phyloP scores from a whole-genome alignment of 768 basidiomycete species.

The Ephemerocybe angulata region DNA sequence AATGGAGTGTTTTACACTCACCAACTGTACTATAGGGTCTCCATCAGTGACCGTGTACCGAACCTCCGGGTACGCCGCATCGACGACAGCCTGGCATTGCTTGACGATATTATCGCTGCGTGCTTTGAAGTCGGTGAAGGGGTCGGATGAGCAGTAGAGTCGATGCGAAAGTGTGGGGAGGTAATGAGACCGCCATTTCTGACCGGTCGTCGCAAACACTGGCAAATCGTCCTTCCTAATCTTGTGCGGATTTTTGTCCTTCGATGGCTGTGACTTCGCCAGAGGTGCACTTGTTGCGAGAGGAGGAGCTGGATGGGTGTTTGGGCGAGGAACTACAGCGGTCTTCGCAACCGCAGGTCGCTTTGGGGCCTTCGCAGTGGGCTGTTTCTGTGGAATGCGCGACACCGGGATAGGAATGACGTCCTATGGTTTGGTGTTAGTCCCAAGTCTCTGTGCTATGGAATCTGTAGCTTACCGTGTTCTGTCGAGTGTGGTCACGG shows the following conservation, averaged over 20 bases:
- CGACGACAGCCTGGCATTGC: background rate
- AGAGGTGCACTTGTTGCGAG: too few species aligned
- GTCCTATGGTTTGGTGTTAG: too few species aligned
- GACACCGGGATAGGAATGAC: too few species aligned
- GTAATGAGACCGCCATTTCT: background rate
- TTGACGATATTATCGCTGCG: background rate
- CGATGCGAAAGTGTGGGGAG: background rate
- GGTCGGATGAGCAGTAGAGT: background rate
- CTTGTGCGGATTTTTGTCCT: background rate
- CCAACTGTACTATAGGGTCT: background rate
- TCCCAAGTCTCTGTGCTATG: too few species aligned
- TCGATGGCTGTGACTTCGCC: background rate
- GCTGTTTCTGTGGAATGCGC: too few species aligned
- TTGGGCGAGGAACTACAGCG: too few species aligned
- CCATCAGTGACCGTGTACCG: background rate
- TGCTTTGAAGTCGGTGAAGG: background rate
- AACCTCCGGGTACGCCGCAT: background rate
- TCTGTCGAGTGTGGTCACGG: too few species aligned
- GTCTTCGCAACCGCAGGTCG: too few species aligned
- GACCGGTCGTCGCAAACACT: background rate
- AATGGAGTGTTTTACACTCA: too few species aligned
- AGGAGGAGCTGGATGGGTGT: background rate
- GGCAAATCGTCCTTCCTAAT: background rate
- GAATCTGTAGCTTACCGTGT: too few species aligned
- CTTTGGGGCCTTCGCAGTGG: too few species aligned